Evolutionary conservation across 2,329 filamentous ascomycete genomes (phyloP), one percentile per base, ranked within the genome.

Genomic region (Aciculosporium take): DNA sequence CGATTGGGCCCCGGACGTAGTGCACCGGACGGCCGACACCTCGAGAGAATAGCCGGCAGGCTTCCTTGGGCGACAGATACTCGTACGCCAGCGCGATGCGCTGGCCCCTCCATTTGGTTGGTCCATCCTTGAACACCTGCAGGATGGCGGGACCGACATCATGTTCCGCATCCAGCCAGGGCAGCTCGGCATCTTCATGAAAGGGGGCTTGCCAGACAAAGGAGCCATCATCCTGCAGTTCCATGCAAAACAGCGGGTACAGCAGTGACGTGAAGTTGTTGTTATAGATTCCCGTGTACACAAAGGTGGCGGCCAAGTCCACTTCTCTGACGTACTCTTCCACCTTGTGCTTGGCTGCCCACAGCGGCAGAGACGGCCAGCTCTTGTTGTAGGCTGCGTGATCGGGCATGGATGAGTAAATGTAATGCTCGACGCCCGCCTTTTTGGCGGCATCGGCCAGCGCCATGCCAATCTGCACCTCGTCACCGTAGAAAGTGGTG

Each of bases 341-440:
- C 32, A 96, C 82, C 38, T 84, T 80, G 61, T 93, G 87, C 63
- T 98, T 98, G 46, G 81, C 80, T 4, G 84, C 79, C 89, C 91
- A 98, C 40, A 94, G 72, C 0, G 91, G 91, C 39, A 95, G 66
- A 1, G 83, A 81, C 34, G 82, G 85, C 85, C 87, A 94, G 37
- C 63, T 58, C 23, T 77, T 66, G 47, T 83, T 77, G 61, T 88
- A 87, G 32, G 81, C 76, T 13, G 82, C 81, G 60, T 96, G 88
- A 54, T 96, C 88, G 4, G 91, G 89, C 88, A 96, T 94, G 54
- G 86, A 93, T 51, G 86, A 94, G 65, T 95, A 98, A 57, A 98
- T 76, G 61, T 87, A 95, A 62, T 96, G 91, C 53, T 87, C 78
- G 36, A 96, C 76, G 38, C 84, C 79, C 30, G 81, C 83, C 52